Conservation (phyloP, 495 filamentous ascomycete genomes). For the Penicillium arizonense region DNA sequence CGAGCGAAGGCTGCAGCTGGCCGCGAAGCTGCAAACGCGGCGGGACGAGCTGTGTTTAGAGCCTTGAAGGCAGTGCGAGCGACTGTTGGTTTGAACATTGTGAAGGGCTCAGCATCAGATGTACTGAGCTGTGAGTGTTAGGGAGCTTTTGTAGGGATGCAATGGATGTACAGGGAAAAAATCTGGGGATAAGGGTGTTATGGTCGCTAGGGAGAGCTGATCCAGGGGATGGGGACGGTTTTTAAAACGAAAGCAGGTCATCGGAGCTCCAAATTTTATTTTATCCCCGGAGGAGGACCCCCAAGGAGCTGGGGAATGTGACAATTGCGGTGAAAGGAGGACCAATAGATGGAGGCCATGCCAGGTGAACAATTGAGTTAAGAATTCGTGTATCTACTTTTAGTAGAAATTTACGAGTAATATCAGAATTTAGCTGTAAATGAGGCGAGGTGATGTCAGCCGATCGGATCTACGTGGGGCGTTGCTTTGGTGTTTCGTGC, state of each 20-base stretch:
- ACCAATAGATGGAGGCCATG: conserved; percentile 7
- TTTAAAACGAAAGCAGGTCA: neutral
- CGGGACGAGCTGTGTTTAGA: conserved; percentile 6
- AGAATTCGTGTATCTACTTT: neutral
- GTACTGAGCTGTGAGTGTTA: neutral
- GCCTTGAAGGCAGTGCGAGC: conserved; percentile 31
- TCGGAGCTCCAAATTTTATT: neutral
- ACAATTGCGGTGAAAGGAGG: conserved; percentile 24
- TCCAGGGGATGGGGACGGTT: neutral
- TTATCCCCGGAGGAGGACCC: neutral
- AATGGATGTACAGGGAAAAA: neutral
- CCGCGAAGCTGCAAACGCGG: conserved; percentile 11
- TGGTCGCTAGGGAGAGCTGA: neutral
- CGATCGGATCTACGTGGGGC: too few species aligned
- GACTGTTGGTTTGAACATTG: conserved; percentile 35
- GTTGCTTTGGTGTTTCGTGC: too few species aligned
- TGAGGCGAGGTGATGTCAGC: conserved; percentile 7
- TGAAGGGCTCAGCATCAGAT: conserved; percentile 3
- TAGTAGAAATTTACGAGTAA: too few species aligned
- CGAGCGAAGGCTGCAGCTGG: conserved; percentile 23
- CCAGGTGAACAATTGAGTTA: conserved; percentile 1
- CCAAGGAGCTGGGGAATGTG: conserved; percentile 20
- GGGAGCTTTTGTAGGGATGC: neutral
- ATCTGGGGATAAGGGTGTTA: neutral
- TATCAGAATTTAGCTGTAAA: too few species aligned